Percentiles rank a stretch among this genome's conserved stretches.
phyloP scores from a whole-genome alignment of 2,329 filamentous ascomycete genomes.

The Diaporthe destruens region DNA sequence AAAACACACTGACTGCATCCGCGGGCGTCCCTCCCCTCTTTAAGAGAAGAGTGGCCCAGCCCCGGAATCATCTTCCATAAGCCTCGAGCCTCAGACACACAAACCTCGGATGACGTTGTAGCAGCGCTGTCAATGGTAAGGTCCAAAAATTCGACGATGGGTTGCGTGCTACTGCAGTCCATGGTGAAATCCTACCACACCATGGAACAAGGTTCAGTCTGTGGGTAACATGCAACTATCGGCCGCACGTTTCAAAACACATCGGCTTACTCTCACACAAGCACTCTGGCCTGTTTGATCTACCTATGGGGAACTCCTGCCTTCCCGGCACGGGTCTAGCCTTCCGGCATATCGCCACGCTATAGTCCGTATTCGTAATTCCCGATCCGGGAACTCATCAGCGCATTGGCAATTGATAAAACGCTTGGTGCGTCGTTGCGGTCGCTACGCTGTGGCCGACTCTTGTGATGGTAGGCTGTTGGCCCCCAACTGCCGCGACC shows the following conservation, averaged over 20 bases:
- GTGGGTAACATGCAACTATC: slow-evolving; percentile 10
- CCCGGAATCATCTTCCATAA: background rate
- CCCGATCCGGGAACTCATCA: background rate
- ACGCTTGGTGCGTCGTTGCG: slow-evolving; percentile 25
- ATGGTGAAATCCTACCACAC: background rate
- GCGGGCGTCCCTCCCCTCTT: background rate
- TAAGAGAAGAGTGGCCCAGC: slow-evolving; percentile 6
- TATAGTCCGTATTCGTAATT: slow-evolving; percentile 3
- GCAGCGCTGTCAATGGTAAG: slow-evolving; percentile 5
- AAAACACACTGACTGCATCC: background rate
- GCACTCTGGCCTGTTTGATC: slow-evolving; percentile 27
- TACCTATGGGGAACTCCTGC: background rate
- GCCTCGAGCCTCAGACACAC: slow-evolving; percentile 1
- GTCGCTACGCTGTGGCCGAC: background rate
- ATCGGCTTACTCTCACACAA: slow-evolving; percentile 22
- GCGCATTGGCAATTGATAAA: slow-evolving; percentile 12
- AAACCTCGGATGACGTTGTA: slow-evolving; percentile 16
- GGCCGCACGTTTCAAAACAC: slow-evolving; percentile 30
- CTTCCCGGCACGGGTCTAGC: background rate
- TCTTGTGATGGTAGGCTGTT: background rate
- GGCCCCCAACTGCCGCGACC: slow-evolving; percentile 1
- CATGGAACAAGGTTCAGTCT: slow-evolving; percentile 5
- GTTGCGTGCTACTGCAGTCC: background rate
- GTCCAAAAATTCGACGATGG: background rate
- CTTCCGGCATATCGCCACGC: slow-evolving; percentile 46